Base-by-base conservation (phyloP, 2,329 filamentous ascomycete genomes). In the Aspergillus aculeatinus region DNA sequence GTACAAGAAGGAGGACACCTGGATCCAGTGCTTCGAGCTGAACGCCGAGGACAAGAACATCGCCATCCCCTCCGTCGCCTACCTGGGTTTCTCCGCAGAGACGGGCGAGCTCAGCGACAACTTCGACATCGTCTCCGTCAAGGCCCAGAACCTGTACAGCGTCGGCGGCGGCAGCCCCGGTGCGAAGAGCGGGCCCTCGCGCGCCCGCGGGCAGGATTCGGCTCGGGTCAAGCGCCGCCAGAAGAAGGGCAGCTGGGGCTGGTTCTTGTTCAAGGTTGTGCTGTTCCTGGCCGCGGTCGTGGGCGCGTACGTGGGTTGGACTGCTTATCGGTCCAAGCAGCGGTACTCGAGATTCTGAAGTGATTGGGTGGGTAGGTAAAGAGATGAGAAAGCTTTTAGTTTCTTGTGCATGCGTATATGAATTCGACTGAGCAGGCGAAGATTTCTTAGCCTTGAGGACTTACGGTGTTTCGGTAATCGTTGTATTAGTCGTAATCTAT, bases 61-160 rank as follows among this genome's bases (percentile, higher is more conserved):
- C 69, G 88, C 90, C 69, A 89, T 99, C 66, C 95, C 95, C n/a
- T 80, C 82, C 10, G 84, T 87, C 57, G 80, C 84, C 29, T 89
- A 88, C 74, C 77, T 89, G 5, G 86, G 86, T 64, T 86, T 89
- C 79, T 83, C 77, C 25, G 80, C 79, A 4, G 94, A 98, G 82
- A 98, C 95, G 16, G 95, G 95, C 72, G 94, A 99, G 81, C 86
- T 99, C 66, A 92, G 88, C 77, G 95, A 99, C 80, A 96, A 96
- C 83, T 94, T 97, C 83, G 95, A 99, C 79, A 96, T 99, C 76
- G 87, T 98, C 74, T 89, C 87, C 54, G 85, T 99, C 69, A 83
- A 87, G 65, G 89, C 94, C 59, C 90, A 89, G 82, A 99, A 97
- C 77, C 81, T 99, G 63, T 98, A 98, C 81, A 87, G 85, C 61